phyloP scores from a whole-genome alignment of 1,139 yeast species.

The Pichia sp. region DNA sequence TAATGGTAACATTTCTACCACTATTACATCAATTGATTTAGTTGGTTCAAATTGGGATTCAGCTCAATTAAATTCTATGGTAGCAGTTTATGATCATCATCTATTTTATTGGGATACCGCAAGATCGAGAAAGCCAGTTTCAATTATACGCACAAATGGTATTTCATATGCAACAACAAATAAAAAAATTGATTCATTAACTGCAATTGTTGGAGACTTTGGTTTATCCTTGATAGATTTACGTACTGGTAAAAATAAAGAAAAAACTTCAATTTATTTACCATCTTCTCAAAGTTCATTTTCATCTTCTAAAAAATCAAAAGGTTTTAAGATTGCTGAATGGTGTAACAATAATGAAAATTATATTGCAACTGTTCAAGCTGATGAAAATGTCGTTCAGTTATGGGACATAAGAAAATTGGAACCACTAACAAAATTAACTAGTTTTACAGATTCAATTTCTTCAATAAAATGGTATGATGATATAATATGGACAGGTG shows the following conservation, averaged over 20 bases:
- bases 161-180: slow-evolving; percentile 48
- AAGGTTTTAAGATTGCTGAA: slow-evolving; percentile 39
- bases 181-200: slow-evolving; percentile 40
- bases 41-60: slow-evolving; percentile 37
- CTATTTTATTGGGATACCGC: slow-evolving; percentile 67
- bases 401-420: slow-evolving; percentile 73
- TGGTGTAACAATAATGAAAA: slow-evolving; percentile 63
- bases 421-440: slow-evolving; percentile 45
- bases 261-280: slow-evolving; percentile 3
- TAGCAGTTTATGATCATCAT: slow-evolving; percentile 57
- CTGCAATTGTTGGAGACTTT: slow-evolving; percentile 62
- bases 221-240: slow-evolving; percentile 69
- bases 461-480: slow-evolving; percentile 54
- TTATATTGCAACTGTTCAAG: slow-evolving; percentile 49
- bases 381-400: slow-evolving; percentile 53
- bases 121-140: slow-evolving; percentile 46
- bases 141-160: slow-evolving; percentile 49
- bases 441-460: slow-evolving; percentile 52
- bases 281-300: slow-evolving; percentile 1
- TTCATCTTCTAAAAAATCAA: slow-evolving; percentile 4
- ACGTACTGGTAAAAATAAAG: slow-evolving; percentile 32
- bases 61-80: slow-evolving; percentile 38
- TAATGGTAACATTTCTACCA: slow-evolving; percentile 24
- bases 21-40: slow-evolving; percentile 33
- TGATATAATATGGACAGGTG: slow-evolving; percentile 50